These are phyloP conservation scores for Galerina marginata DNA, from an alignment of 768 basidiomycete species.

Conservation along the genomic window DNA sequence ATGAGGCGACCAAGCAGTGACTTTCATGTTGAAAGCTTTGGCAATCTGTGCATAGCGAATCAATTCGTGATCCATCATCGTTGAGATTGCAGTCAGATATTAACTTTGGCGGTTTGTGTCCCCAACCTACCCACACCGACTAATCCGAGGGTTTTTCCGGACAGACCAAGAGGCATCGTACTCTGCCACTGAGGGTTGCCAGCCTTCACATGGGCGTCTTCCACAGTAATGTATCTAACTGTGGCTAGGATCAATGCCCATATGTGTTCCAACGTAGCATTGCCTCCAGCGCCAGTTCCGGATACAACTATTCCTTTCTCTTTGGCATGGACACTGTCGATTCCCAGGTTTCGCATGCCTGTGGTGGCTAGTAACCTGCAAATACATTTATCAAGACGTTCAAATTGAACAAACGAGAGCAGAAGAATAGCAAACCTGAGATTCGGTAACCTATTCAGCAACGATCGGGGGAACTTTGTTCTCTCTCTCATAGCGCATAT, in stretches of 20 bases:
- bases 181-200: slow-evolving; percentile 61
- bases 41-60: slow-evolving; percentile 47
- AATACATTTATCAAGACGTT: background rate
- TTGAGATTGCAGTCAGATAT: background rate
- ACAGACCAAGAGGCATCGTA: slow-evolving; percentile 52
- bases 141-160: slow-evolving; percentile 62
- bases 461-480: slow-evolving; percentile 55
- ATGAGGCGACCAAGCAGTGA: slow-evolving; percentile 70
- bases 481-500: slow-evolving; percentile 73
- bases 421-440: slow-evolving; percentile 41
- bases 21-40: slow-evolving; percentile 61
- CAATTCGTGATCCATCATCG: background rate
- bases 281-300: slow-evolving; percentile 49
- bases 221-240: slow-evolving; percentile 51
- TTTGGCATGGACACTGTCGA: slow-evolving; percentile 53
- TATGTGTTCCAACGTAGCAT: slow-evolving; percentile 65
- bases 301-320: slow-evolving; percentile 55
- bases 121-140: slow-evolving; percentile 69
- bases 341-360: slow-evolving; percentile 51
- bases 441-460: slow-evolving; percentile 62
- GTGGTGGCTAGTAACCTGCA: slow-evolving; percentile 62
- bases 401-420: background rate
- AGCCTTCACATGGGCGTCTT: slow-evolving; percentile 52
- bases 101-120: slow-evolving; percentile 51
- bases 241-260: slow-evolving; percentile 66